phyloP scores from a whole-genome alignment of 768 basidiomycete species.

The Tubosaeta brunneosetosa region DNA sequence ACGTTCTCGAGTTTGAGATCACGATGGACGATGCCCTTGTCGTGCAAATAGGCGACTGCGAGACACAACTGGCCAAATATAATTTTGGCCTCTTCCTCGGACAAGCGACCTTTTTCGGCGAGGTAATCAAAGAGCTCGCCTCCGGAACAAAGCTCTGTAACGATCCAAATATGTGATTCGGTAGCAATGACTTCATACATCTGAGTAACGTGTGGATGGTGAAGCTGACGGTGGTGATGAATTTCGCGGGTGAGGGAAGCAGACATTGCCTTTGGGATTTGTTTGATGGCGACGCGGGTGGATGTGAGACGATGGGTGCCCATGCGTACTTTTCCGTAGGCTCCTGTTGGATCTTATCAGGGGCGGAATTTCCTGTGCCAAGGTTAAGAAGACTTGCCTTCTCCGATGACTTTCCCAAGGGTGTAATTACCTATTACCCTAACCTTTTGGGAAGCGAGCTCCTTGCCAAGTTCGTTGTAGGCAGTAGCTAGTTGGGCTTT shows the following conservation, averaged over 20 bases:
- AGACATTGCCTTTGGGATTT: conserved; percentile 92
- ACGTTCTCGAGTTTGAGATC: conserved; percentile 98
- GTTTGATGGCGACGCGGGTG: conserved; percentile 93
- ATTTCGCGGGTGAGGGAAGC: conserved; percentile 93
- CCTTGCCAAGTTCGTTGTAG: conserved; percentile 96
- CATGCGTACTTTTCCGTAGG: conserved; percentile 93
- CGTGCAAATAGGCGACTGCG: conserved; percentile 89
- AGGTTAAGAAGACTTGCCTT: conserved; percentile 54
- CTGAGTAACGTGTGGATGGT: conserved; percentile 93
- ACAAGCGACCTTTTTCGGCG: conserved; percentile 85
- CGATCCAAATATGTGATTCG: conserved; percentile 92
- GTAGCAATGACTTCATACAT: conserved; percentile 98
- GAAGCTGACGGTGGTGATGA: conserved; percentile 95
- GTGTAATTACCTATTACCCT: conserved; percentile 94
- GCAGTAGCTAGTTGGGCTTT: conserved; percentile 89
- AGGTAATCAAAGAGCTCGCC: conserved; percentile 99
- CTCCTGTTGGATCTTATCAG: conserved; percentile 50
- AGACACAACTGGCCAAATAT: conserved; percentile 97
- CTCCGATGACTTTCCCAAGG: conserved; percentile 88
- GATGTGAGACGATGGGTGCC: conserved; percentile 92
- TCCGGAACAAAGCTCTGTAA: conserved; percentile 93
- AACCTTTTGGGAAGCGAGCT: conserved; percentile 85
- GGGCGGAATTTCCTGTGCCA: conserved; percentile 7
- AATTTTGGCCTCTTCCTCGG: conserved; percentile 76
- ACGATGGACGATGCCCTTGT: conserved; percentile 90